A percentile compares a stretch with the other conserved stretches of the same genome.
Evolutionary conservation across 371 early-diverging fungal species (phyloP).

Genomic region (Syncephalastrum monosporum): DNA sequence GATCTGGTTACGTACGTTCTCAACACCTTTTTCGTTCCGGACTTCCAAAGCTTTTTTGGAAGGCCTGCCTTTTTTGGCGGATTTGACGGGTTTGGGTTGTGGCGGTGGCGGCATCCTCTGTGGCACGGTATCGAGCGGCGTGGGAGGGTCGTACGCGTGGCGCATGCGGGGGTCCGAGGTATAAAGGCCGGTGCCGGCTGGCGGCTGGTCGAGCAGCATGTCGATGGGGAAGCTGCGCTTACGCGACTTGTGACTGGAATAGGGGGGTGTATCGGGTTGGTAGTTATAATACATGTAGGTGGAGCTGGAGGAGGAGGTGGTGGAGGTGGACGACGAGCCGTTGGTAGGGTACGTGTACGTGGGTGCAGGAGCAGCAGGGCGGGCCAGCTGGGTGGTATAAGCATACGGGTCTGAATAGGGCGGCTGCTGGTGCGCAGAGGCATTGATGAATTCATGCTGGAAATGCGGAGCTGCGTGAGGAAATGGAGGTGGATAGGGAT

Average conservation of each 20-base stretch:
- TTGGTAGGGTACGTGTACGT: no score
- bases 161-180: no score
- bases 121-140: neutral
- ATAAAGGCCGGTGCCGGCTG: no score
- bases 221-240: slow-evolving; percentile 8
- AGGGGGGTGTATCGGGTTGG: neutral
- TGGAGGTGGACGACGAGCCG: no score
- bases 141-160: neutral
- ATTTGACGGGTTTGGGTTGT: slow-evolving; percentile 3
- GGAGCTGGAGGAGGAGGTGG: slow-evolving; percentile 1
- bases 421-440: no score
- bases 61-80: slow-evolving; percentile 7
- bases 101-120: slow-evolving; percentile 1
- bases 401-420: no score
- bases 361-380: no score
- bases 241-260: neutral
- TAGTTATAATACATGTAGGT: neutral
- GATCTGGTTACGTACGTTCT: neutral
- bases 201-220: no score
- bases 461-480: no score
- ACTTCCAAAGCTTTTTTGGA: slow-evolving; percentile 2
- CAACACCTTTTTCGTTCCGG: neutral
- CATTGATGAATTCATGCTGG: no score
- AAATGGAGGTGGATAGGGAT: neutral
- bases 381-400: no score